Evolutionary conservation across 2,329 filamentous ascomycete species (phyloP), one percentile per base, ranked within the genome.

Genomic region (Pseudogymnoascus sp.): DNA sequence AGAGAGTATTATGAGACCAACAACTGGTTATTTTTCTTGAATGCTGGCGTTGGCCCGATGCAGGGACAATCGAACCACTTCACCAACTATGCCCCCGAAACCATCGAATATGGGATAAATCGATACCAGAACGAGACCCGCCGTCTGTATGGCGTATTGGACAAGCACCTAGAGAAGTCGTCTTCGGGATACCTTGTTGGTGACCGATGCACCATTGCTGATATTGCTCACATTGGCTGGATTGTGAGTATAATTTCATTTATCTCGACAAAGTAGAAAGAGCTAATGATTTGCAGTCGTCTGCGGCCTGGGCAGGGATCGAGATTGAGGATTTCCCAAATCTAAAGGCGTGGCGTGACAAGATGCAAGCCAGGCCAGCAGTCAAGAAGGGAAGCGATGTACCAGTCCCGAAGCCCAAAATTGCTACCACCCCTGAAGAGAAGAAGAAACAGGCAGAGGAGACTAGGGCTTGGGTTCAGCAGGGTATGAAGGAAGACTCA

Each of bases 41-140:
- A 92, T 76, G 88, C 86, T 2, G 90, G 90, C 1, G 78, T 92
- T 1, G 90, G 90, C 0, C 90, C 90, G 0, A 93, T 92, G 89
- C 90, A 93, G 71, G 88, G 83, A 50, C 90, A 95, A 74, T 83
- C 90, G 61, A 92, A 94, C 75, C 91, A 96, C 76, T 96, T 96
- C 76, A 79, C 78, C 59, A 84, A 90, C 63, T 95, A 96, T 71
- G 91, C 91, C 0, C 89, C 90, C 0, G 88, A 92, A 73, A 85
- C 83, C 73, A 93, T 96, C 70, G 80, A 87, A 70, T 96, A 96
- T 73, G 91, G 88, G 66, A 84, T 95, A 63, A 85, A 90, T 71
- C 84, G 92, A 59, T 96, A 96, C 77, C 78, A 81, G 71, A 94
- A 91, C 72, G 92, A 96, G 77, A 91, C 89, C 0, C 82, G 87